Percentiles rank a stretch among this genome's conserved stretches.
These are phyloP conservation scores for Scopulariopsis brevicaulis DNA, from an alignment of 2,329 filamentous ascomycete species.

Conservation along the genomic window DNA sequence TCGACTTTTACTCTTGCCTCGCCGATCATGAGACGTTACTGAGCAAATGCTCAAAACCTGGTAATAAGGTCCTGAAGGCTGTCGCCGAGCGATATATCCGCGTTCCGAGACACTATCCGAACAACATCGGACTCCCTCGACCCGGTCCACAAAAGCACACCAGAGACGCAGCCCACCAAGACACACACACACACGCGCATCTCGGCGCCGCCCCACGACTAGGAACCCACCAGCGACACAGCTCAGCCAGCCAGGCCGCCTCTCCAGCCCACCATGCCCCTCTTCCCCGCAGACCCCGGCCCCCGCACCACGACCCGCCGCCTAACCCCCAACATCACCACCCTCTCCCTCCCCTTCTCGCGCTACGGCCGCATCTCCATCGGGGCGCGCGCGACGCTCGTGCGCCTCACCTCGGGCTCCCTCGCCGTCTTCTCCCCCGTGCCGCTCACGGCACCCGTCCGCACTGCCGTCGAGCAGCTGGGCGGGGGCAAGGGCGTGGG, in stretches of 20 bases:
- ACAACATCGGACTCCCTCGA: too few relatives aligned
- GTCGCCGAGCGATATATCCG: too few relatives aligned
- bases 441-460: slow-evolving; percentile 66
- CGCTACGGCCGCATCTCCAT: slow-evolving; percentile 72
- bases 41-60: too few relatives aligned
- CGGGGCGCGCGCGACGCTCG: slow-evolving; percentile 78
- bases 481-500: slow-evolving; percentile 43
- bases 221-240: neutral
- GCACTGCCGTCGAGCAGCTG: slow-evolving; percentile 48
- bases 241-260: neutral
- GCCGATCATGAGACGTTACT: too few relatives aligned
- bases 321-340: slow-evolving; percentile 67
- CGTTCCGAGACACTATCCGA: too few relatives aligned
- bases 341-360: slow-evolving; percentile 72
- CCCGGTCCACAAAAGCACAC: too few relatives aligned
- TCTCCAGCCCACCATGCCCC: neutral
- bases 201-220: neutral
- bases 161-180: too few relatives aligned
- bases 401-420: slow-evolving; percentile 64
- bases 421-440: slow-evolving; percentile 90
- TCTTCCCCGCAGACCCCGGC: slow-evolving; percentile 60
- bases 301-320: slow-evolving; percentile 86
- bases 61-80: too few relatives aligned
- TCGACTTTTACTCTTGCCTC: too few relatives aligned
- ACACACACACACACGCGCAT: neutral